Conservation (phyloP, 2,329 filamentous ascomycete genomes). For the Exophiala sideris region DNA sequence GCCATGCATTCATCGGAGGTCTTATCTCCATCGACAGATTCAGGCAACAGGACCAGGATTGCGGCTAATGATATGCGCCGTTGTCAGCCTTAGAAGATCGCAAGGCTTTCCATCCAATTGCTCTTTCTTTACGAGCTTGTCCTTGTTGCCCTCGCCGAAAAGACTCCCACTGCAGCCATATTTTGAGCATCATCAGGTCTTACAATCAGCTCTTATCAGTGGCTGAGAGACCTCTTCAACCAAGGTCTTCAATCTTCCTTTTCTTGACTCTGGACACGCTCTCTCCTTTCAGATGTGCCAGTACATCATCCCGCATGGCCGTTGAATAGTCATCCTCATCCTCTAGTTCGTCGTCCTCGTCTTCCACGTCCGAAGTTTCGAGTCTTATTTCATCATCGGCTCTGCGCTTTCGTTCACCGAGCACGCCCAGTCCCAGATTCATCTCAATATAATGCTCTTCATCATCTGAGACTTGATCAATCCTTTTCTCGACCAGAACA, state of each 20-base stretch:
- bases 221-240: background rate
- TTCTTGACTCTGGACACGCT: constrained; percentile 7
- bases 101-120: too few relatives aligned
- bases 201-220: background rate
- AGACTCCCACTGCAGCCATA: too few relatives aligned
- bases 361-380: background rate
- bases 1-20: too few relatives aligned
- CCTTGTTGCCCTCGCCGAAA: too few relatives aligned
- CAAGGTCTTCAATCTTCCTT: constrained; percentile 24
- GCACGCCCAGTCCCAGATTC: constrained; percentile 45
- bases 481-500: constrained; percentile 30
- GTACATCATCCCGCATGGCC: background rate
- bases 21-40: too few relatives aligned
- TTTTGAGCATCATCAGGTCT: background rate
- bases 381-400: constrained; percentile 4
- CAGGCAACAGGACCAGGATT: too few relatives aligned
- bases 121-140: too few relatives aligned
- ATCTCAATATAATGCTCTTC: constrained; percentile 43
- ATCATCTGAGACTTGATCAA: constrained; percentile 37
- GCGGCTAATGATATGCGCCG: too few relatives aligned
- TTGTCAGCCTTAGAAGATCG: too few relatives aligned
- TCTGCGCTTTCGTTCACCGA: constrained; percentile 36
- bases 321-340: background rate
- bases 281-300: constrained; percentile 12
- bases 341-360: constrained; percentile 1